Conservation (phyloP, 805 yeast genomes). For the Hanseniaspora hatyaiensis region DNA sequence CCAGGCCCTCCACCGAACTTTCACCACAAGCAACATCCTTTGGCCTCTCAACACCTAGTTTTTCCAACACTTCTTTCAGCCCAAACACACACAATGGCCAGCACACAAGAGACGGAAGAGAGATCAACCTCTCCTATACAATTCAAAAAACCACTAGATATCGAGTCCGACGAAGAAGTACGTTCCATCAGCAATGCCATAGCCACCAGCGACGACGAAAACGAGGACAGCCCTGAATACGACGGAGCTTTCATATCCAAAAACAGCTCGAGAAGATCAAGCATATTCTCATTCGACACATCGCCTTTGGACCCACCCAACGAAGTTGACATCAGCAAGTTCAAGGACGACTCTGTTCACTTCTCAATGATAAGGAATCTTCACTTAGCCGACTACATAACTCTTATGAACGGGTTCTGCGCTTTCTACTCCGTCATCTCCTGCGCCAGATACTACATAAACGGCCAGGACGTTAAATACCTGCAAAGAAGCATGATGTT, state of each 20-base stretch:
- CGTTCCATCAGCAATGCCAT: slow-evolving; percentile 11
- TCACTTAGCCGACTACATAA: slow-evolving; percentile 93
- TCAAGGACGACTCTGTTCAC: slow-evolving; percentile 74
- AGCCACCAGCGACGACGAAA: slow-evolving; percentile 12
- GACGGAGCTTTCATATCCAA: slow-evolving; percentile 20
- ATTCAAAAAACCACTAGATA: background rate
- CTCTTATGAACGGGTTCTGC: slow-evolving; percentile 83
- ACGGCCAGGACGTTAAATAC: slow-evolving; percentile 44
- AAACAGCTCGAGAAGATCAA: slow-evolving; percentile 43
- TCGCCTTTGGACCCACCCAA: slow-evolving; percentile 64
- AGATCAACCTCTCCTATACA: background rate
- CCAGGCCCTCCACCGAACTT: no score
- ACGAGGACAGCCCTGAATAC: slow-evolving; percentile 1
- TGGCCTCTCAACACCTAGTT: no score
- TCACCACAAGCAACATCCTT: no score
- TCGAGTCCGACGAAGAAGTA: background rate
- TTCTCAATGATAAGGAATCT: slow-evolving; percentile 74
- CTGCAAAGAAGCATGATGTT: slow-evolving; percentile 81
- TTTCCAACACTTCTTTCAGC: no score
- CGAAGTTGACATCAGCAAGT: slow-evolving; percentile 61
- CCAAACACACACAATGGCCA: background rate
- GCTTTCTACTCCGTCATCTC: slow-evolving; percentile 87
- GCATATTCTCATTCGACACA: slow-evolving; percentile 41
- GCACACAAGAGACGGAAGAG: background rate
- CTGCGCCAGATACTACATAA: slow-evolving; percentile 67